These are phyloP conservation scores for Leccinum arenicola DNA, from an alignment of 768 basidiomycete genomes.

Conservation along the genomic window DNA sequence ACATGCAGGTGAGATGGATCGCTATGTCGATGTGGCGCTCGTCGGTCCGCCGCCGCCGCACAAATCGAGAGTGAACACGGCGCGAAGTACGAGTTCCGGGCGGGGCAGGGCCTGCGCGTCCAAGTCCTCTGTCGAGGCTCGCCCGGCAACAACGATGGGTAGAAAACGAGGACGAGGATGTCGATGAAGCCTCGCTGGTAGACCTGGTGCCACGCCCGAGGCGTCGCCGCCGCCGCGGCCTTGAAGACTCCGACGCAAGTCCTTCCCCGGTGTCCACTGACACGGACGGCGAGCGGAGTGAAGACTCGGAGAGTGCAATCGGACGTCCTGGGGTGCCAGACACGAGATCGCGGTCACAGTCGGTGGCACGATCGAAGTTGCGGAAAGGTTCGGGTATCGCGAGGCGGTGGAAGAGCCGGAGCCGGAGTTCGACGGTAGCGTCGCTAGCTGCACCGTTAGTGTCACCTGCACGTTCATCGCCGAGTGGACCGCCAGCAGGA, in stretches of 20 bases:
- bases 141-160: no score
- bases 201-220: neutral
- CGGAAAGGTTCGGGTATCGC: constrained; percentile 29
- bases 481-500: constrained; percentile 3
- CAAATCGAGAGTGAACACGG: constrained; percentile 33
- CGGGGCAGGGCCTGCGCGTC: constrained; percentile 38
- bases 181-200: neutral
- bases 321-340: constrained; percentile 2
- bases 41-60: neutral
- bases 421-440: constrained; percentile 65
- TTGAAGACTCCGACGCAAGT: constrained; percentile 51
- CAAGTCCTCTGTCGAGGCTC: constrained; percentile 44
- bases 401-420: constrained; percentile 38
- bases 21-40: constrained; percentile 31
- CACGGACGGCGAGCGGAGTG: constrained; percentile 49
- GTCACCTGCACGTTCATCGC: constrained; percentile 18
- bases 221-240: constrained; percentile 19
- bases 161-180: no score
- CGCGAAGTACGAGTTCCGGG: constrained; percentile 32
- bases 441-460: constrained; percentile 45
- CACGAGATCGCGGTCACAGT: constrained; percentile 22
- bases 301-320: constrained; percentile 20
- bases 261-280: constrained; percentile 62
- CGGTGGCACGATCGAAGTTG: constrained; percentile 30
- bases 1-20: constrained; percentile 29